phyloP scores from a whole-genome alignment of 2,329 filamentous ascomycete genomes.

The Monilinia laxa region DNA sequence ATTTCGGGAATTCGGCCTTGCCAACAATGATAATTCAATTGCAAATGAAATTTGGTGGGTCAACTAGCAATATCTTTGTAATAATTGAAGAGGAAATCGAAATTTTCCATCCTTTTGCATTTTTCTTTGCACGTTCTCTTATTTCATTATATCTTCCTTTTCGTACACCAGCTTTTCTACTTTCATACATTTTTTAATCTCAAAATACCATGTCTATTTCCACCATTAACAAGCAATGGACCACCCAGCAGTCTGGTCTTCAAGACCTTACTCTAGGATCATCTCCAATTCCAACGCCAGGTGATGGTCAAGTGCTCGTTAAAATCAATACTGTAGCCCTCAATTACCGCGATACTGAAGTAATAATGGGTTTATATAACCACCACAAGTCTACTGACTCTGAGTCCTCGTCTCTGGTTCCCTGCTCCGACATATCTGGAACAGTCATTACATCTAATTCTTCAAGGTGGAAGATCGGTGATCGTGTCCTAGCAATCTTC shows the following conservation, averaged over 20 bases:
- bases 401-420: constrained; percentile 45
- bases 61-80: constrained; percentile 8
- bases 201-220: constrained; percentile 28
- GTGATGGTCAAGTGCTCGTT: constrained; percentile 47
- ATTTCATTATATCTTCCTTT: neutral
- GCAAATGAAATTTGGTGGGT: constrained; percentile 8
- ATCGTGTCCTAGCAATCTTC: constrained; percentile 68
- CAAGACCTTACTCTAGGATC: constrained; percentile 51
- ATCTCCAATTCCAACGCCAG: constrained; percentile 48
- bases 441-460: constrained; percentile 52
- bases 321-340: constrained; percentile 36
- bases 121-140: neutral
- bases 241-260: constrained; percentile 54
- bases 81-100: neutral
- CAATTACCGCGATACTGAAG: constrained; percentile 39
- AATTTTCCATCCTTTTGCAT: neutral
- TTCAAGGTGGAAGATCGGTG: constrained; percentile 53
- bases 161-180: neutral
- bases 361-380: constrained; percentile 50
- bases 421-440: constrained; percentile 71
- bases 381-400: constrained; percentile 57
- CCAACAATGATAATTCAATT: constrained; percentile 4
- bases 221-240: constrained; percentile 50
- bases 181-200: neutral
- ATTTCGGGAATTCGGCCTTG: constrained; percentile 15